Conservation (phyloP, 2,329 filamentous ascomycete genomes). For the Diplocarpon rosae region DNA sequence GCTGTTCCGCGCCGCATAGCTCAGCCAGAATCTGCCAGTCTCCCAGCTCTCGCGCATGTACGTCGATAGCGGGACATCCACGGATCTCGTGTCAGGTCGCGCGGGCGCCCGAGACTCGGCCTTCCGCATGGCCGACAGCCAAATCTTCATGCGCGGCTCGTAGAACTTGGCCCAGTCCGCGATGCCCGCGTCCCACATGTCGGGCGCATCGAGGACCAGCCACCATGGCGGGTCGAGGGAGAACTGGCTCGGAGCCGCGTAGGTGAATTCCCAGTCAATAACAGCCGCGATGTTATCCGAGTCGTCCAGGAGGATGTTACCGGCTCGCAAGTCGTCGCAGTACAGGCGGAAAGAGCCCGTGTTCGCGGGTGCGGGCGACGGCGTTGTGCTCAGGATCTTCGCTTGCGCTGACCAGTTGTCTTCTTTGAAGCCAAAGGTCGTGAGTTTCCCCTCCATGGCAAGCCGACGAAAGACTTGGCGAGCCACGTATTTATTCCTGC, state of each 20-base stretch:
- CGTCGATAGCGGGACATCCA: conserved; percentile 12
- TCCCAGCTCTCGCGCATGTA: conserved; percentile 31
- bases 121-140: conserved; percentile 25
- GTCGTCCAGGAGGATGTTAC: conserved; percentile 27
- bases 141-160: conserved; percentile 26
- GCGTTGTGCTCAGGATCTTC: not conserved
- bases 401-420: conserved; percentile 25
- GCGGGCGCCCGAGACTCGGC: conserved; percentile 17
- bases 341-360: conserved; percentile 24
- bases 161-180: conserved; percentile 27
- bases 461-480: conserved; percentile 29
- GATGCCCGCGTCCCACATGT: conserved; percentile 27
- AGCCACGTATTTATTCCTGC: conserved; percentile 33
- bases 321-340: conserved; percentile 27
- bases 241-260: conserved; percentile 29
- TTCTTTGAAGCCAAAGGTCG: conserved; percentile 15
- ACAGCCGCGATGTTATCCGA: conserved; percentile 25
- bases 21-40: conserved; percentile 27
- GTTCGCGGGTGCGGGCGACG: conserved; percentile 6
- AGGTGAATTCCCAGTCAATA: conserved; percentile 34
- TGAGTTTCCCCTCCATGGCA: conserved; percentile 15
- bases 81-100: not conserved
- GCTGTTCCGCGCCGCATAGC: conserved; percentile 28
- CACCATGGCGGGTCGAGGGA: conserved; percentile 30
- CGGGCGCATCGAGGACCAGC: conserved; percentile 27